Evolutionary conservation across 2,329 filamentous ascomycete species (phyloP).

Genomic region (Aspergillus sp.): DNA sequence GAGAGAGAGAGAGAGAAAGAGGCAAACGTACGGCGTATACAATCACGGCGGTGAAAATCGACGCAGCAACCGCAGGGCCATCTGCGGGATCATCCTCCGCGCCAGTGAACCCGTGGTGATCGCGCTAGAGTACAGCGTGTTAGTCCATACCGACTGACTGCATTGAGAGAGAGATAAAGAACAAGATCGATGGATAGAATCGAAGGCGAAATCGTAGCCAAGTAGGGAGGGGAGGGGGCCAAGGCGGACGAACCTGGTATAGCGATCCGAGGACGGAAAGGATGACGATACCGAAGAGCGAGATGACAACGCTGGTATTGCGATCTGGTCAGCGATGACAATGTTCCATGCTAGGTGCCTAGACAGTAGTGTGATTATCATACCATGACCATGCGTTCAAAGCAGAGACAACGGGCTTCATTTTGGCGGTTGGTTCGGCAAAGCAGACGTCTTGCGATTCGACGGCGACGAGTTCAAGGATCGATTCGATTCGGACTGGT

Average conservation of each 20-base stretch:
- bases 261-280: constrained; percentile 60
- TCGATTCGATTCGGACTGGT: background rate
- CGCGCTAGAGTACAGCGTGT: constrained; percentile 36
- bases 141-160: constrained; percentile 1
- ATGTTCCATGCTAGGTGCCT: background rate
- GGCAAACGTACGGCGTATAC: constrained; percentile 74
- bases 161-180: background rate
- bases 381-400: constrained; percentile 95
- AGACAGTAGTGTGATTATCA: constrained; percentile 17
- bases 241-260: constrained; percentile 51
- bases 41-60: constrained; percentile 78
- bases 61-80: constrained; percentile 68
- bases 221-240: too few relatives aligned
- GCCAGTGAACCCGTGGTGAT: constrained; percentile 78
- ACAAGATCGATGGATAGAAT: constrained; percentile 1
- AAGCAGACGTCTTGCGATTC: background rate
- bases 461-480: background rate
- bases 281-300: constrained; percentile 57
- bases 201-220: background rate
- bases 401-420: constrained; percentile 91
- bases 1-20: too few relatives aligned
- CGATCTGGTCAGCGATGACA: background rate
- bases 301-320: constrained; percentile 58
- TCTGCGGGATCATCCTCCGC: constrained; percentile 61
- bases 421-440: constrained; percentile 40